A percentile compares a stretch with the other conserved stretches of the same genome.
phyloP scores from a whole-genome alignment of 2,329 filamentous ascomycete species.

The Rhynchosporium graminicola region DNA sequence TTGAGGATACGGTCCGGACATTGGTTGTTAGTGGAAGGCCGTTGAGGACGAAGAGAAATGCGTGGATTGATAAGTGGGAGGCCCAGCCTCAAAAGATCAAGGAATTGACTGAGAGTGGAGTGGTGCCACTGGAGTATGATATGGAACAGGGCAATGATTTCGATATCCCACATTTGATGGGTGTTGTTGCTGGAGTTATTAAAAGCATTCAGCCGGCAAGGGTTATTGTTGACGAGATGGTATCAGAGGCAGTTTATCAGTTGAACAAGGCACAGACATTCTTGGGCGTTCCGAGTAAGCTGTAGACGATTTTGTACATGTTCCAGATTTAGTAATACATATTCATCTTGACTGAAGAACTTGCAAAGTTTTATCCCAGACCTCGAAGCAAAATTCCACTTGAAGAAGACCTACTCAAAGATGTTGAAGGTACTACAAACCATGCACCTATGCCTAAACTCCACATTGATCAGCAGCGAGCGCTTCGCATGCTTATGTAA shows the following conservation, averaged over 20 bases:
- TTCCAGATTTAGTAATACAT: constrained; percentile 10
- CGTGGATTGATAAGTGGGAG: constrained; percentile 84
- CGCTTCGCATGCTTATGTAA: constrained; percentile 41
- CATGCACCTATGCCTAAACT: constrained; percentile 6
- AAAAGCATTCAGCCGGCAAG: constrained; percentile 75
- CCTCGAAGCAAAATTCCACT: no score
- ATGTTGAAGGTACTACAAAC: constrained; percentile 2
- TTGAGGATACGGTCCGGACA: constrained; percentile 79
- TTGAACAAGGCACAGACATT: constrained; percentile 64
- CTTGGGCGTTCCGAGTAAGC: constrained; percentile 48
- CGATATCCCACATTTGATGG: constrained; percentile 89
- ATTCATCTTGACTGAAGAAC: background rate
- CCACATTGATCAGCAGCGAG: constrained; percentile 35
- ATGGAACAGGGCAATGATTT: constrained; percentile 80
- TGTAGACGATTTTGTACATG: constrained; percentile 26
- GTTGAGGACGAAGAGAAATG: constrained; percentile 77
- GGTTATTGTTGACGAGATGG: constrained; percentile 90
- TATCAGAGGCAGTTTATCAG: constrained; percentile 70
- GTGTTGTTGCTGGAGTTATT: constrained; percentile 83
- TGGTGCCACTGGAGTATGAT: constrained; percentile 82
- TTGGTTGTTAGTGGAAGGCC: constrained; percentile 82
- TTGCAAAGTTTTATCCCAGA: no score
- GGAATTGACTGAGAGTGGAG: constrained; percentile 71
- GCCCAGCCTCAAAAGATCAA: constrained; percentile 71
- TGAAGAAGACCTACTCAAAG: background rate